phyloP scores from a whole-genome alignment of 2,329 filamentous ascomycete species.

The Penicillium sp. region DNA sequence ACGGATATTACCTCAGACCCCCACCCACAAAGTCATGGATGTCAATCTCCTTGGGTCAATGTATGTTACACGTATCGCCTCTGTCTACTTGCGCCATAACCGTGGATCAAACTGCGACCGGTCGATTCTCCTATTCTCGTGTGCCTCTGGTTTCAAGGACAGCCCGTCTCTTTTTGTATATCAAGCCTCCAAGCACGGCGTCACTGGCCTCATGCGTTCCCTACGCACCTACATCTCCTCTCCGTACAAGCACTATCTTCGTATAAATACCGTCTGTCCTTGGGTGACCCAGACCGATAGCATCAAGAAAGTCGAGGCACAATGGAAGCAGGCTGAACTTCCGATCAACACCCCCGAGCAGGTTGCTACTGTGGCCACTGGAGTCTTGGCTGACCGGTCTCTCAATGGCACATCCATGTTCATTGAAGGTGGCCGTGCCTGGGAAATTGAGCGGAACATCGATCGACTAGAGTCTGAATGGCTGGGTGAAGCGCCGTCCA shows the following conservation, averaged over 20 bases:
- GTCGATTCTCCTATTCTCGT: constrained; percentile 46
- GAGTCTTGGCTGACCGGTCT: constrained; percentile 33
- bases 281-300: constrained; percentile 45
- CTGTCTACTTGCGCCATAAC: constrained; percentile 49
- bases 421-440: constrained; percentile 43
- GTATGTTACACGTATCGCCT: constrained; percentile 50
- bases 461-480: constrained; percentile 43
- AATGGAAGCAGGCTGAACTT: constrained; percentile 39
- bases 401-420: constrained; percentile 45
- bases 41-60: constrained; percentile 50
- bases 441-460: constrained; percentile 46
- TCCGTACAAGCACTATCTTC: constrained; percentile 38
- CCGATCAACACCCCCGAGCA: constrained; percentile 42
- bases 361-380: constrained; percentile 40
- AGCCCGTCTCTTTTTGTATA: constrained; percentile 50
- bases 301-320: constrained; percentile 34
- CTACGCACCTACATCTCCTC: constrained; percentile 37
- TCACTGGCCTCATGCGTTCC: constrained; percentile 50
- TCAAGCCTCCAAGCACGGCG: constrained; percentile 50
- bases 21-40: constrained; percentile 42
- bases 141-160: constrained; percentile 50
- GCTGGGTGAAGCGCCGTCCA: constrained; percentile 42
- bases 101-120: constrained; percentile 34
- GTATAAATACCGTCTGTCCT: constrained; percentile 47
- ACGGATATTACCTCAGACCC: constrained; percentile 20